phyloP scores from a whole-genome alignment of 2,329 filamentous ascomycete species.

The Fusarium brevicatenulatum region DNA sequence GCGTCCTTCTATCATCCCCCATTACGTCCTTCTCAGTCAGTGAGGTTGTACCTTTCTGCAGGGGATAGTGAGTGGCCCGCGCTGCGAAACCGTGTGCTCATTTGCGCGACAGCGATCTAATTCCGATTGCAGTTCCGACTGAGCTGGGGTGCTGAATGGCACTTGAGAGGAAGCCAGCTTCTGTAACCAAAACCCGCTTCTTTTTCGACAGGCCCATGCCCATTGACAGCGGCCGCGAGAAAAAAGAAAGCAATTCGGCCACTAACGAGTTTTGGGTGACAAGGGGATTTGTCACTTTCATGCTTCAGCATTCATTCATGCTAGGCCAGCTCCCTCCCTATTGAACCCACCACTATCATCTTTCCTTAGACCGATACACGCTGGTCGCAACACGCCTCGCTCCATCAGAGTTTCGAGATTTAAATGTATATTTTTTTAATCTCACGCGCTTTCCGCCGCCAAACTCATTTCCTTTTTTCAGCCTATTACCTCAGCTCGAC shows the following conservation, averaged over 20 bases:
- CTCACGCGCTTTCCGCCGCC: slow-evolving; percentile 19
- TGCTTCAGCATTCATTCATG: not conserved
- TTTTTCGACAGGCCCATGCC: slow-evolving; percentile 29
- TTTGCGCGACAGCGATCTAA: slow-evolving; percentile 28
- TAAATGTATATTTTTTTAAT: not conserved
- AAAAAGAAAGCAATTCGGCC: slow-evolving; percentile 18
- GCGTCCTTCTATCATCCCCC: not conserved
- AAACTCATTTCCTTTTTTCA: slow-evolving; percentile 27
- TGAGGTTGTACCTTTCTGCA: slow-evolving; percentile 24
- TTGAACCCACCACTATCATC: not conserved
- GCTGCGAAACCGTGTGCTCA: slow-evolving; percentile 38
- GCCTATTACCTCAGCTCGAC: slow-evolving; percentile 22
- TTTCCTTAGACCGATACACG: slow-evolving; percentile 17
- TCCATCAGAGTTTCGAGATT: slow-evolving; percentile 2
- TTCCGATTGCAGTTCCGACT: slow-evolving; percentile 13
- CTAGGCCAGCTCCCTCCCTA: slow-evolving; percentile 6
- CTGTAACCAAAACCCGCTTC: slow-evolving; percentile 24
- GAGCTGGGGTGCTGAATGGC: slow-evolving; percentile 31
- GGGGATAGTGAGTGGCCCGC: slow-evolving; percentile 27
- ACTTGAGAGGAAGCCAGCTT: slow-evolving; percentile 23
- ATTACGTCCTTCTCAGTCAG: slow-evolving; percentile 4
- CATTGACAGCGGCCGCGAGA: slow-evolving; percentile 28
- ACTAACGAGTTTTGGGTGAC: slow-evolving; percentile 20
- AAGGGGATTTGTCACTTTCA: slow-evolving; percentile 1
- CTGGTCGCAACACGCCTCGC: slow-evolving; percentile 17